Conservation (phyloP, 1,284 basidiomycete genomes). For the Coniferiporia weirii region DNA sequence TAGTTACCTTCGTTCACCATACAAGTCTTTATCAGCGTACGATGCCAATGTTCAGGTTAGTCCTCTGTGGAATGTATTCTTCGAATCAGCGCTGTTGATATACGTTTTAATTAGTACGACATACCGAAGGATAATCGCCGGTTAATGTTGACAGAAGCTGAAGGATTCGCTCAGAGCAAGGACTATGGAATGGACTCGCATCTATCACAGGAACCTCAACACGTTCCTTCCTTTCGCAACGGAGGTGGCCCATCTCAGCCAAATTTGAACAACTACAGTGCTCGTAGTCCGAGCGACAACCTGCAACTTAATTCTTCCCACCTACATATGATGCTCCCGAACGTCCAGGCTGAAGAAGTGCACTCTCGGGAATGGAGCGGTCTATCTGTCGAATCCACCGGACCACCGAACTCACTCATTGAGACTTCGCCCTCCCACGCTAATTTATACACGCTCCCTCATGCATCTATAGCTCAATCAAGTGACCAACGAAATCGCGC, state of each 20-base stretch:
- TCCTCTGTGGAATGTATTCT: not conserved
- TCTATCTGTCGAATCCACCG: not conserved
- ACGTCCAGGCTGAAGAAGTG: not conserved
- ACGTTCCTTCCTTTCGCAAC: not conserved
- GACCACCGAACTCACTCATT: not conserved
- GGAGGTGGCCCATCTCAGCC: constrained; percentile 2
- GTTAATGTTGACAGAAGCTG: not conserved
- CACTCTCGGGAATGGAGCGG: not conserved
- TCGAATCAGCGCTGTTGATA: not conserved
- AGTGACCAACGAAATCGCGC: not conserved
- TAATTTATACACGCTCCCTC: not conserved
- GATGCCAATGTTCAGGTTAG: constrained; percentile 75
- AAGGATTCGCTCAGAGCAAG: not conserved
- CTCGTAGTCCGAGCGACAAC: not conserved
- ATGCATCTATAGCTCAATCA: not conserved
- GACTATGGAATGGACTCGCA: not conserved
- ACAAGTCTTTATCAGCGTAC: constrained; percentile 72
- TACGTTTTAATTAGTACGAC: constrained; percentile 13
- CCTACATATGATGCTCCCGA: not conserved
- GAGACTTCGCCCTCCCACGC: not conserved
- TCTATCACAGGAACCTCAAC: not conserved
- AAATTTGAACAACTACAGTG: not conserved
- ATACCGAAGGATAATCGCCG: not conserved
- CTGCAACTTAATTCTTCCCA: not conserved
- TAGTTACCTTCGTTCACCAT: constrained; percentile 80